Conservation (phyloP, 2,329 filamentous ascomycete genomes). For the Fusarium poae region DNA sequence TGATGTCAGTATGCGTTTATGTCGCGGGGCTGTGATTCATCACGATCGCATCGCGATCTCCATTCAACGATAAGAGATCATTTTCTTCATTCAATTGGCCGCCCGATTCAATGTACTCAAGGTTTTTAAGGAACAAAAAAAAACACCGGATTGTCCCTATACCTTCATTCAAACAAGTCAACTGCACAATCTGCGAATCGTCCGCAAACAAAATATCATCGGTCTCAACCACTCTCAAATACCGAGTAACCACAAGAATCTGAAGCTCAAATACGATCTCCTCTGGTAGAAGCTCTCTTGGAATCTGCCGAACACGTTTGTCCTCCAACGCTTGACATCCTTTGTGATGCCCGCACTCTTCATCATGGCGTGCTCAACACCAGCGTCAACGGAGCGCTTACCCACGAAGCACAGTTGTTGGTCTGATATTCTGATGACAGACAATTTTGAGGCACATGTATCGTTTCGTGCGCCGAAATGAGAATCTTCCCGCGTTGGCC, state of each 20-base stretch:
- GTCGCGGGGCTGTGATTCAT: slow-evolving; percentile 22
- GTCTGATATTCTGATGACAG: slow-evolving; percentile 19
- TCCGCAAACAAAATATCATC: too few relatives aligned
- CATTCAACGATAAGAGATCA: background rate
- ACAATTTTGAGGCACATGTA: slow-evolving; percentile 60
- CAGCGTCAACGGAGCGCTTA: slow-evolving; percentile 62
- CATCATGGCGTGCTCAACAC: slow-evolving; percentile 69
- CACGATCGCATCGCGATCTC: slow-evolving; percentile 33
- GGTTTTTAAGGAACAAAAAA: too few relatives aligned
- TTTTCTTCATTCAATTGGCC: background rate
- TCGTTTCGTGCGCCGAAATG: slow-evolving; percentile 70
- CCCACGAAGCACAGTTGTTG: slow-evolving; percentile 57
- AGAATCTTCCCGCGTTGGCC: slow-evolving; percentile 68
- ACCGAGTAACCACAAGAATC: too few relatives aligned
- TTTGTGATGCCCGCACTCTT: slow-evolving; percentile 72
- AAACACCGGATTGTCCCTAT: slow-evolving; percentile 68
- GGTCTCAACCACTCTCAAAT: too few relatives aligned
- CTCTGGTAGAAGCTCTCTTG: too few relatives aligned
- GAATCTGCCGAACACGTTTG: too few relatives aligned
- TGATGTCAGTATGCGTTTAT: slow-evolving; percentile 35
- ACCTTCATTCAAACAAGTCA: too few relatives aligned
- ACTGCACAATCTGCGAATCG: too few relatives aligned
- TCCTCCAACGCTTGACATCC: slow-evolving; percentile 65
- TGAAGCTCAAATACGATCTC: too few relatives aligned
- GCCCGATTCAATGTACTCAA: too few relatives aligned